These are phyloP conservation scores for Eucalyptus decipiens DNA, from an alignment of 345 rosid species.

Conservation along the genomic window DNA sequence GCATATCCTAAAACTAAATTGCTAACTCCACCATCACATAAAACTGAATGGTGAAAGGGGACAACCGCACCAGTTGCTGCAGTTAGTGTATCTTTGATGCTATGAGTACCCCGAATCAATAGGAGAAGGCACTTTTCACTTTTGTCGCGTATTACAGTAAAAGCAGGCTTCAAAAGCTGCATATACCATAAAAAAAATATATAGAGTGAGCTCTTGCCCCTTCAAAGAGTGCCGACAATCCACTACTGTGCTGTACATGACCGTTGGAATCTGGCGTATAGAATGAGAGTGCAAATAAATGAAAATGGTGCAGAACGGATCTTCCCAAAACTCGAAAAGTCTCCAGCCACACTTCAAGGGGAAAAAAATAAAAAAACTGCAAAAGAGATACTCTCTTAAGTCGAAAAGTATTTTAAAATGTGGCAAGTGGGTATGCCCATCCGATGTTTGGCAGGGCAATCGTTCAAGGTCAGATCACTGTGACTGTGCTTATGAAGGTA, in stretches of 20 bases:
- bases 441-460: background rate
- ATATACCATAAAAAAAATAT: background rate
- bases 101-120: constrained; percentile 91
- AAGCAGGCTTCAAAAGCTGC: constrained; percentile 97
- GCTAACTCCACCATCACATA: constrained; percentile 92
- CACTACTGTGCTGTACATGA: background rate
- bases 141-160: constrained; percentile 72
- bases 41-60: constrained; percentile 96
- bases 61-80: constrained; percentile 98
- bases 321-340: background rate
- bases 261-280: background rate
- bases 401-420: background rate
- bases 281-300: background rate
- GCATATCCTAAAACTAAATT: constrained; percentile 96
- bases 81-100: constrained; percentile 94
- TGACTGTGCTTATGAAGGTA: background rate
- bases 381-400: background rate
- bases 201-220: background rate
- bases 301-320: background rate
- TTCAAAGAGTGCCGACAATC: background rate
- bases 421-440: background rate
- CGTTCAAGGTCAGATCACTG: background rate
- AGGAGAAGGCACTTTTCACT: constrained; percentile 56
- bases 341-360: background rate
- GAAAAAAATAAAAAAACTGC: background rate